These are phyloP conservation scores for Trametes elegans DNA, from an alignment of 768 basidiomycete species.

Conservation along the genomic window DNA sequence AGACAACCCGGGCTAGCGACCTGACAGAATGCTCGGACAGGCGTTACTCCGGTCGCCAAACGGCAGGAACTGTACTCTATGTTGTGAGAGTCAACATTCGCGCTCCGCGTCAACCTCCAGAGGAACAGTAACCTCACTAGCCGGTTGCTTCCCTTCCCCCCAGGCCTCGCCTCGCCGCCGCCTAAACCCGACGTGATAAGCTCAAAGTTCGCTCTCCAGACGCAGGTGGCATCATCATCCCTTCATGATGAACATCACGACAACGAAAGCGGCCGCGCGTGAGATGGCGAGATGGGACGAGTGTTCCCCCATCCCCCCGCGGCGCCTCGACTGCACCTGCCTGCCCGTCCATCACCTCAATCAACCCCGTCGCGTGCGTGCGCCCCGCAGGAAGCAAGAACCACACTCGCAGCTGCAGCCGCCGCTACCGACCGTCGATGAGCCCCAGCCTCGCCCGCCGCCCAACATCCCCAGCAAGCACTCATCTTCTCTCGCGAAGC, in stretches of 20 bases:
- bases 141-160: not conserved
- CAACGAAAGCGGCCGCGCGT: slow-evolving; percentile 1
- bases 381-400: not conserved
- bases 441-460: no score
- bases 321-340: not conserved
- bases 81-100: no score
- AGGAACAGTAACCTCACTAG: no score
- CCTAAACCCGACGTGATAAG: not conserved
- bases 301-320: not conserved
- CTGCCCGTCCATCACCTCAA: not conserved
- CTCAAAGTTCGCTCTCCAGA: slow-evolving; percentile 6
- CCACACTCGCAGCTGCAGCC: no score
- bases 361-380: not conserved
- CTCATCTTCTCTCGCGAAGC: no score
- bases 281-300: slow-evolving; percentile 2
- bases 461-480: no score
- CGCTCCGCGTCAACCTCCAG: no score
- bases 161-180: not conserved
- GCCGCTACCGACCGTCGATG: no score
- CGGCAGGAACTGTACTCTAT: no score
- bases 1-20: no score
- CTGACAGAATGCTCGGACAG: no score
- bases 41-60: no score
- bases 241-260: slow-evolving; percentile 15
- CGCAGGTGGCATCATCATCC: slow-evolving; percentile 6